Base-by-base conservation (phyloP, 2,329 filamentous ascomycete genomes). In the Exophiala calicioides region DNA sequence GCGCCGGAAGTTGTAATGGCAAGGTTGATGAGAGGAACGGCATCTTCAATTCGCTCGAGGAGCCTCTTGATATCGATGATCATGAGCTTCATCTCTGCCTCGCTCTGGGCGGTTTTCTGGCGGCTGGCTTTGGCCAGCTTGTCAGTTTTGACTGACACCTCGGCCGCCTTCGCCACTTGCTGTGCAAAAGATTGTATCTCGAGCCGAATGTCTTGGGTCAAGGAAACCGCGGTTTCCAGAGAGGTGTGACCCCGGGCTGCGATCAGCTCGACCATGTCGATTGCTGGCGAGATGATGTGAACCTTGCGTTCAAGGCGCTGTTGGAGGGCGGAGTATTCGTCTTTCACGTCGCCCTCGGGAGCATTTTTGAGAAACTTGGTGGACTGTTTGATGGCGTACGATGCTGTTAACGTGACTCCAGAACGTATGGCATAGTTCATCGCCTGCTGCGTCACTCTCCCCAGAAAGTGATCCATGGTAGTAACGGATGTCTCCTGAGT, bases 1-100 rank as follows among this genome's bases (percentile, higher is more conserved):
- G 91, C 90, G 0, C 93, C 93, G 1, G 91, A 96, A 1, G 90
- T 91, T 1, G 89, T 93, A 56, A 98, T 95, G 44, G 93, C 93
- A 20, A 98, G 76, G 59, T 93, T 95, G 64, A 98, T 85, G 3
- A 95, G 74, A 0, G 91, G 91, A 8, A 97, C 88, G 9, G 91
- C 87, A 65, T 93, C 85, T 65, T 97, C 91, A 52, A 98, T 95
- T 6, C 85, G 81, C 8, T 73, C 70, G 2, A 97, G 76, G 2
- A 98, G 70, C 9, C 72, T 75, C 62, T 84, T 87, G 61, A 95
- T 91, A 34, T 90, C 86, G 8, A 71, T 63, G 41, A 91, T 81
- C 54, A 97, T 86, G 29, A 72, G 69, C 41, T 79, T 76, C 16
- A 95, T 72, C 60, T 91, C 84, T 2, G 72, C 67, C 45, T 84